Evolutionary conservation across 73 alveolate species (phyloP), one percentile per base, ranked within the genome.

Genomic region (Paramecium primaurelia): DNA sequence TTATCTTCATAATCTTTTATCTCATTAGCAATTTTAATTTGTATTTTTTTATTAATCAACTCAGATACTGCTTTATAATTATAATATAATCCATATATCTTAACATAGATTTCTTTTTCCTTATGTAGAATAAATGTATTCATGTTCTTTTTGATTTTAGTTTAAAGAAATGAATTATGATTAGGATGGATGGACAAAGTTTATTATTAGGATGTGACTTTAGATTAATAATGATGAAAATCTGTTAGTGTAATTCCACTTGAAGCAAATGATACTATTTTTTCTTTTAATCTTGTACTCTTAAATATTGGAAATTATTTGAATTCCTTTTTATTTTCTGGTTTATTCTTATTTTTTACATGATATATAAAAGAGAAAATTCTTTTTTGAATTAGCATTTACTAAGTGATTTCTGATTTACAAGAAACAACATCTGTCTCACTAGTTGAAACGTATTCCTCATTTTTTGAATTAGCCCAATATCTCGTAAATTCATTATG

Each of bases 401-500:
- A 25, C 77, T 59, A 30, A 59, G 10, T 59, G 0, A 26, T 9
- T 4, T 64, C 84, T 14, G 47, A 64, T 64, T 64, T 64, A 2
- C 26, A 28, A 1, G 3, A 26, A 0, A 64, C 7, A 25, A 64
- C 47, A 64, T 64, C 84, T 12, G 22, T 2, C 11, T 30, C 9
- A 4, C 84, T 64, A 11, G 1, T 28, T 25, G 84, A 28, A 1
- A 64, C 5, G 11, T 64, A 64, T 10, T n/a, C 20, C 28, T 1
- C 84, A 64, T 28, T 64, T 34, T 64, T 28, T 32, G 84, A 25
- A 64, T 64, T 34, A 6, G 84, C 84, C 84, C 84, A 64, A 64
- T 64, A 64, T 64, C 84, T 64, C 12, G 84, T 64, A 34, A 64
- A 64, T 64, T 64, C 84, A 64, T 64, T 64, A 64, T 64, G 84